phyloP scores from a whole-genome alignment of 192 early-diverging fungal species.

The Backusella luteola region DNA sequence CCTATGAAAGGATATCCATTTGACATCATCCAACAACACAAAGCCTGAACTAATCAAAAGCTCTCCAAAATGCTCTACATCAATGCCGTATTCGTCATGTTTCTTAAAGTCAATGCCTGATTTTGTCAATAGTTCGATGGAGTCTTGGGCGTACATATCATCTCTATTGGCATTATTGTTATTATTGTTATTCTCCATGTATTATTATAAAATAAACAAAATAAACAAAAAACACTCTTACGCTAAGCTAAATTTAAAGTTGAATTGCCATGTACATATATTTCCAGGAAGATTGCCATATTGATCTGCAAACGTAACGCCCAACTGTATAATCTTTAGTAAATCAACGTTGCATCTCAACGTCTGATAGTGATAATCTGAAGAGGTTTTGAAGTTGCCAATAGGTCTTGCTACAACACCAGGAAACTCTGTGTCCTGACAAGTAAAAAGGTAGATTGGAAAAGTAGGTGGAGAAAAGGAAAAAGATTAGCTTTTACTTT shows the following conservation, averaged over 20 bases:
- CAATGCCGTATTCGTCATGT: conserved; percentile 95
- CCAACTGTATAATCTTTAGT: conserved; percentile 96
- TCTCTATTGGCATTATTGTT: conserved; percentile 43
- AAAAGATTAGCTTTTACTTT: conserved; percentile 1
- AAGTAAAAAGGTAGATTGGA: background rate
- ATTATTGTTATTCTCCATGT: background rate
- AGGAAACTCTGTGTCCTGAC: conserved; percentile 97
- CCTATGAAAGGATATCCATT: conserved; percentile 99
- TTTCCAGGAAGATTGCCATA: conserved; percentile 82
- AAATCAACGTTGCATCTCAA: conserved; percentile 97
- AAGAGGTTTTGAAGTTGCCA: conserved; percentile 90
- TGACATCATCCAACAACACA: conserved; percentile 90
- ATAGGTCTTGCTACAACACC: conserved; percentile 99
- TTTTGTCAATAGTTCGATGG: conserved; percentile 94
- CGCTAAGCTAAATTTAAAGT: conserved; percentile 95
- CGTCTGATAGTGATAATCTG: conserved; percentile 98
- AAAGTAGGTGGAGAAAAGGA: background rate
- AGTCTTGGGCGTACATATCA: conserved; percentile 99
- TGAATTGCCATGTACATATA: conserved; percentile 97
- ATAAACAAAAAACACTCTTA: conserved; percentile 32
- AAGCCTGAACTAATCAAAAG: conserved; percentile 95
- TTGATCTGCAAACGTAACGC: conserved; percentile 91
- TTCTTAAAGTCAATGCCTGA: conserved; percentile 98
- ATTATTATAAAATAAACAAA: too few relatives aligned
- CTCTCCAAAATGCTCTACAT: conserved; percentile 95